Base-by-base conservation (phyloP, 306 rosid genomes). In the Geum urbanum region DNA sequence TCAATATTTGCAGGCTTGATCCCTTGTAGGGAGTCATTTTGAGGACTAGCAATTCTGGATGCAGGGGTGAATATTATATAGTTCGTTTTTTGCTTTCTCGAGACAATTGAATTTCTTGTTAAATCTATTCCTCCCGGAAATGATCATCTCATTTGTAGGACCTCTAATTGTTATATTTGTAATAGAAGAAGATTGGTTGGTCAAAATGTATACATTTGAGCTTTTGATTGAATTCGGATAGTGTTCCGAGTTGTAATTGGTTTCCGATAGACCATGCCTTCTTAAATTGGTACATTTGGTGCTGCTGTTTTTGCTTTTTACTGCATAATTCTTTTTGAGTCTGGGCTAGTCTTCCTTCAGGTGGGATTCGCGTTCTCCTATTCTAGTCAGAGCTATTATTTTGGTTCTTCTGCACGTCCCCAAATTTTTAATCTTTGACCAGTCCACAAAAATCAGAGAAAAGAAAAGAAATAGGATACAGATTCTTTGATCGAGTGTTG, bases 41-140 rank as follows among this genome's bases (percentile, higher is more conserved):
- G 78, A 80, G 80, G 85, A 72, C 79, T 19, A 82, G 86, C 74
- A 71, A 80, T 86, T 86, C 97, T 87, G 96, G 94, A 89, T 91
- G 97, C 96, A 82, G 97, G 89, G 97, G 87, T 84, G 96, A 74
- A 86, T 83, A 86, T 89, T 89, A 87, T 87, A 96, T 89, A 86
- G 91, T 84, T 82, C 69, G 74, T 75, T 71, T 81, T 83, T 76
- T 39, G 59, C 53, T 71, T 72, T 65, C 70, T 40, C 16, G 75
- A 76, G 80, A 86, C 84, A 58, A 82, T 79, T 81, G 76, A 65
- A 75, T 76, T 79, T 77, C 79, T 80, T 76, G 68, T 85, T 76
- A 66, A 79, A 83, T 66, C 76, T 80, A 45, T 73, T 18, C 57
- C 54, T 61, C 41, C 70, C 50, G 65, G 66, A 52, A 50, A 19